These are phyloP conservation scores for Solanum rostratum DNA, from an alignment of 257 asterid species.

Conservation along the genomic window DNA sequence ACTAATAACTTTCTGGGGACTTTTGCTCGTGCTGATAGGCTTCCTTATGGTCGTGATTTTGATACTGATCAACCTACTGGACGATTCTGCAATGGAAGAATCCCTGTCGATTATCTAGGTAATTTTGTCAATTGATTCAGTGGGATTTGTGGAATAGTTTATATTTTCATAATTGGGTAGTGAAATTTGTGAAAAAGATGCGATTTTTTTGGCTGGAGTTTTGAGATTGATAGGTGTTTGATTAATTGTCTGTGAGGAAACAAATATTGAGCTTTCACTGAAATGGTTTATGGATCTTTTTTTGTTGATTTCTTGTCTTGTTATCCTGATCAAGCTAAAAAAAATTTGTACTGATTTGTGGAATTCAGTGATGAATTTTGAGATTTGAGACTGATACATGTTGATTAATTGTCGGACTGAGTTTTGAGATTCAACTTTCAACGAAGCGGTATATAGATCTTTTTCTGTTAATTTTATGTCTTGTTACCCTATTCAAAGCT, in stretches of 20 bases:
- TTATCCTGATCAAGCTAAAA: neutral
- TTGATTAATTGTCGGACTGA: neutral
- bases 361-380: neutral
- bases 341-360: neutral
- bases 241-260: neutral
- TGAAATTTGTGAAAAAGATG: no score
- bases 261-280: neutral
- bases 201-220: no score
- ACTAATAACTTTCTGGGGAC: no score
- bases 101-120: no score
- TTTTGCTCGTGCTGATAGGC: no score
- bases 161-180: no score
- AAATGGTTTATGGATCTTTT: neutral
- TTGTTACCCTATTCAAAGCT: neutral
- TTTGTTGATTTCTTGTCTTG: neutral
- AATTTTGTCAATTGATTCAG: no score
- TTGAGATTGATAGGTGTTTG: neutral
- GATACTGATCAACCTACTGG: no score
- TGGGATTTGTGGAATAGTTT: no score
- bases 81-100: no score
- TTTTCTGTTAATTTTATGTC: neutral
- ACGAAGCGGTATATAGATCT: neutral
- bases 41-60: no score
- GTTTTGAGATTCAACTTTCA: neutral
- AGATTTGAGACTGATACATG: neutral